Base-by-base conservation (phyloP, 108 stramenopile genomes). In the Nannochloropsis oceanica region DNA sequence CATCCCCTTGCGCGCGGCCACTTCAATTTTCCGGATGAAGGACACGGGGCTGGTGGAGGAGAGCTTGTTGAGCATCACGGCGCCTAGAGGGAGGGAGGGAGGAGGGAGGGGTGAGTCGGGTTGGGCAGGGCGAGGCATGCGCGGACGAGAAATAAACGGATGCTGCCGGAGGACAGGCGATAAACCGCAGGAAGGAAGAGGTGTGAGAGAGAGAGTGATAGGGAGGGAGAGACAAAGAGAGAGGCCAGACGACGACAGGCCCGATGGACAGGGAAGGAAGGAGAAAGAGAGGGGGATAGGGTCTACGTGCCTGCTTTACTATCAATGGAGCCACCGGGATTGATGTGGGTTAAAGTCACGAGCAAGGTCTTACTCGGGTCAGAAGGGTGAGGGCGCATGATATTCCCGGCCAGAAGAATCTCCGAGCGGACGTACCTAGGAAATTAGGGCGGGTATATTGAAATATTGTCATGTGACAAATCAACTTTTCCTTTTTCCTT, bases 341-440 rank as follows among this genome's bases (percentile, higher is more conserved):
- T 87, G 43, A 87, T 83, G 80, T 87, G 86, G 18, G 86, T 83
- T 18, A 87, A 79, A 26, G 82, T 83, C 11, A 87, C 79, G 44
- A 87, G 84, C 80, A 84, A 82, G 26, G 86, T 87, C 83, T 83
- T 82, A 10, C 42, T 79, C 18, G 86, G 86, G 80, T 87, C 86
- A 43, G 27, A 43, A 25, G 82, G 83, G 86, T 87, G 83, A 26
- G 86, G 83, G 59, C 86, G 86, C 86, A 87, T 87, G 79, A 87
- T 87, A 44, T 87, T 87, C 79, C 79, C 80, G 27, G 86, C 86
- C 43, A 87, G 79, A 26, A 87, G 86, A 22, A 87, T 87, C 86
- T 87, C 86, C 25, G 86, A 82, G 24, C 86, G 86, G 13, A 87
- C 86, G 83, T 84, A 87, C 83, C 84, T 86, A 43, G 25, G 82